Evolutionary conservation across 1,284 basidiomycete genomes (phyloP), one percentile per base, ranked within the genome.

Genomic region (Meira nashicola): DNA sequence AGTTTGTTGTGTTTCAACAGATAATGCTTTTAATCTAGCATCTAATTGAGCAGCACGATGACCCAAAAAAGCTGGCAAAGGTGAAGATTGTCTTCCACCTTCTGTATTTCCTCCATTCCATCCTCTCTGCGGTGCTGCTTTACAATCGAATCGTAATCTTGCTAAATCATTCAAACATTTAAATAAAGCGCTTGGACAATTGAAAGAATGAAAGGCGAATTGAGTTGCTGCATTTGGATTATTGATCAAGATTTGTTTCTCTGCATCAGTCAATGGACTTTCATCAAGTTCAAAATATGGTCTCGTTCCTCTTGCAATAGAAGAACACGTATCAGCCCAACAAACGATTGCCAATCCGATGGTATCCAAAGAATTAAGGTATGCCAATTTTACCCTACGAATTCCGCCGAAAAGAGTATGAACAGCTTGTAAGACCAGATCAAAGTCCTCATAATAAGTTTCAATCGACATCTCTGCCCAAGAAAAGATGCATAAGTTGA

Each of bases 381-480:
- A 25, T 3, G n/a, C 14, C 6, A 50, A 21, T 10, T 50, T 37
- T 2, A 37, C 47, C n/a, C n/a, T 50, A n/a, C 47, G 21, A 15
- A 25, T 21, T 15, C 21, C 23, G 6, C 47, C 47, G 10, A 25
- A 37, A 14, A 25, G 15, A 4, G 47, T 37, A 21, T 43, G 40
- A 43, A n/a, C 21, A 21, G 21, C n/a, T 15, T 25, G 47, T 5
- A 50, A n/a, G 14, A 21, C 47, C 21, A n/a, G 10, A 37, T 50
- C 47, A 37, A 50, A 37, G 10, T 50, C 23, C 14, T 50, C n/a
- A 14, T 50, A 37, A 12, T 50, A 50, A 2, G 47, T 15, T 50
- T 50, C 47, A 14, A 50, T 50, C 2, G 47, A 50, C n/a, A 50
- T 15, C 10, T 50, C 47, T 25, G 47, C 47, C 47, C 47, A 50